Evolutionary conservation across 352 stramenopile genomes (phyloP).

Genomic region (Phytopythium boreale): DNA sequence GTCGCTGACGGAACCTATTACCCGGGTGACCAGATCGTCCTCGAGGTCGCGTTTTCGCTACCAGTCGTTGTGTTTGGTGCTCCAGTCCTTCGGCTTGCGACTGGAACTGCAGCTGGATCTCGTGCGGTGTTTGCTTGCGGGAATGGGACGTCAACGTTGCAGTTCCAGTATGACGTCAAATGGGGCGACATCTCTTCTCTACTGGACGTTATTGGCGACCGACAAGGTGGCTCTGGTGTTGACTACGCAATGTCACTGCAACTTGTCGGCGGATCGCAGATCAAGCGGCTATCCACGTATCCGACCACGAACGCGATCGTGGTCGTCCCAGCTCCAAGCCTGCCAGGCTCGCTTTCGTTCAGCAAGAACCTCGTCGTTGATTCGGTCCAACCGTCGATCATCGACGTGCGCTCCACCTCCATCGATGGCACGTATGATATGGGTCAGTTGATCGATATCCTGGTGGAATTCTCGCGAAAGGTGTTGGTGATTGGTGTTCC

Average conservation of each 20-base stretch:
- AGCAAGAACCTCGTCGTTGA: slow-evolving; percentile 43
- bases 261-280: slow-evolving; percentile 26
- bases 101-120: slow-evolving; percentile 8
- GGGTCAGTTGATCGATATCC: slow-evolving; percentile 43
- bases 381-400: slow-evolving; percentile 39
- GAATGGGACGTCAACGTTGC: slow-evolving; percentile 39
- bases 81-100: slow-evolving; percentile 36
- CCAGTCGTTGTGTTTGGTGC: slow-evolving; percentile 56
- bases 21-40: slow-evolving; percentile 45
- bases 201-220: slow-evolving; percentile 58
- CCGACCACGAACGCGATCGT: slow-evolving; percentile 39
- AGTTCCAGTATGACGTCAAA: slow-evolving; percentile 47
- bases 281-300: slow-evolving; percentile 46
- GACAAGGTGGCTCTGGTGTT: slow-evolving; percentile 21
- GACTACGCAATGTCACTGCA: slow-evolving; percentile 51
- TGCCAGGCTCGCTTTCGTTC: slow-evolving; percentile 38
- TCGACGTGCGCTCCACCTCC: slow-evolving; percentile 32
- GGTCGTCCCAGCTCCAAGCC: slow-evolving; percentile 40
- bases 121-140: slow-evolving; percentile 26
- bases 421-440: slow-evolving; percentile 65
- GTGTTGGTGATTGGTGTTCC: slow-evolving; percentile 46
- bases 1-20: slow-evolving; percentile 48
- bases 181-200: slow-evolving; percentile 31
- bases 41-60: slow-evolving; percentile 61
- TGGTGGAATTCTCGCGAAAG: slow-evolving; percentile 49